Percentiles rank a stretch among this genome's conserved stretches.
These are phyloP conservation scores for Myriosclerotinia scirpicola DNA, from an alignment of 2,329 filamentous ascomycete species.

Conservation along the genomic window DNA sequence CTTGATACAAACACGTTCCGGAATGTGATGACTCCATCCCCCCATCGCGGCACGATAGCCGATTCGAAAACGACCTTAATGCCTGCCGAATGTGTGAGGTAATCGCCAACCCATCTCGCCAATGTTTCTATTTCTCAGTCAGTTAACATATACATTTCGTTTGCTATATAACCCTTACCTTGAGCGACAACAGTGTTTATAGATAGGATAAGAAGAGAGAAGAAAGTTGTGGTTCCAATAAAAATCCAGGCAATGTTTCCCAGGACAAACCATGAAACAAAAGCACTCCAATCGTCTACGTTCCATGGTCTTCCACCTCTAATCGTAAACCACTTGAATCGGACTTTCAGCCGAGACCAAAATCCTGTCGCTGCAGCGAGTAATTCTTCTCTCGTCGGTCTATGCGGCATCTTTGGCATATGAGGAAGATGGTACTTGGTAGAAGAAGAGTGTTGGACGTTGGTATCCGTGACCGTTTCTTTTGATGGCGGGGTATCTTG, in stretches of 20 bases:
- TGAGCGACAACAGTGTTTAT: conserved; percentile 98
- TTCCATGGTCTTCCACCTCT: conserved; percentile 93
- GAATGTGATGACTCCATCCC: conserved; percentile 91
- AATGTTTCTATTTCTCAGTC: conserved; percentile 67
- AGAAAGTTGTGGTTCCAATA: conserved; percentile 96
- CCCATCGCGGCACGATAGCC: conserved; percentile 95
- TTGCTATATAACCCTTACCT: conserved; percentile 52
- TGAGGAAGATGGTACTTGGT: conserved; percentile 57
- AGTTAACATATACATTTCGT: conserved; percentile 28
- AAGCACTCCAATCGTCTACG: conserved; percentile 91
- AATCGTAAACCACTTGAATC: conserved; percentile 98
- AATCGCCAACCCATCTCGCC: conserved; percentile 90
- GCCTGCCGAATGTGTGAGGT: conserved; percentile 89
- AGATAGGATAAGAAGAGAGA: conserved; percentile 83
- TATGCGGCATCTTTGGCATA: conserved; percentile 73
- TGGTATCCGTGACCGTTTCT: conserved; percentile 19
- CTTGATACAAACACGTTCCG: conserved; percentile 95
- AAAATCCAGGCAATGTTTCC: conserved; percentile 94
- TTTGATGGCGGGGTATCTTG: conserved; percentile 28
- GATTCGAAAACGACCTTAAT: conserved; percentile 96
- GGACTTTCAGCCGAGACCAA: conserved; percentile 83
- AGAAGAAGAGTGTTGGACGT: conserved; percentile 33
- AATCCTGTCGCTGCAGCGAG: conserved; percentile 89
- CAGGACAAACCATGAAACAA: conserved; percentile 91
- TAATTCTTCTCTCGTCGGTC: conserved; percentile 90